Base-by-base conservation (phyloP, 441 rosid species). In the Hura crepitans region DNA sequence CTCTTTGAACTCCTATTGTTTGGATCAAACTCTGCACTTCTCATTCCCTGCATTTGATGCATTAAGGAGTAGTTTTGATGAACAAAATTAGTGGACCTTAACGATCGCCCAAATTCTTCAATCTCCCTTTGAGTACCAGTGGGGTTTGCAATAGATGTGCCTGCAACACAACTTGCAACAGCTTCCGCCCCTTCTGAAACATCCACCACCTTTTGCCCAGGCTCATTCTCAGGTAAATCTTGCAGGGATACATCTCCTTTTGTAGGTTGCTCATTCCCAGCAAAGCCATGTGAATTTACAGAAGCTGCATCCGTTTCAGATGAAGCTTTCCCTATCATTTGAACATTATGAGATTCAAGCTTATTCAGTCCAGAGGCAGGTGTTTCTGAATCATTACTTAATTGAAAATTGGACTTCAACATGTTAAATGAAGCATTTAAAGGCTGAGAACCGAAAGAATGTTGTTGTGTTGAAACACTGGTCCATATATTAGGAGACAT, bases 91-190 rank as follows among this genome's bases (percentile, higher is more conserved):
- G 75, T 82, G 65, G 85, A 80, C 66, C 80, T 77, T 72, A 84
- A 81, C 70, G 88, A 81, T 42, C 72, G 81, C 49, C 79, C 89
- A 81, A 79, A 78, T 60, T 90, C 81, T 82, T 84, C 89, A 74
- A 79, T 78, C 66, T 84, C 84, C 70, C 72, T 81, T 74, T 82
- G 86, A 31, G 77, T 71, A 71, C 77, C 68, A 65, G 76, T 68
- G 59, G 75, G 66, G 76, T 77, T 70, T 42, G 76, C 65, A 33
- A 75, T 43, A 78, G 77, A 49, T 28, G 62, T 33, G 55, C 78
- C 80, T 62, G 80, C 66, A 71, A 73, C 60, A 76, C 51, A 70
- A 57, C 65, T 58, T 53, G 45, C 62, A 55, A 22, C 68, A 76
- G 79, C 42, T 61, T 78, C 84, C 75, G 79, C 77, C 43, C 73